Base-by-base conservation (phyloP, 2,329 filamentous ascomycete species). In the Botrytis hyacinthi region DNA sequence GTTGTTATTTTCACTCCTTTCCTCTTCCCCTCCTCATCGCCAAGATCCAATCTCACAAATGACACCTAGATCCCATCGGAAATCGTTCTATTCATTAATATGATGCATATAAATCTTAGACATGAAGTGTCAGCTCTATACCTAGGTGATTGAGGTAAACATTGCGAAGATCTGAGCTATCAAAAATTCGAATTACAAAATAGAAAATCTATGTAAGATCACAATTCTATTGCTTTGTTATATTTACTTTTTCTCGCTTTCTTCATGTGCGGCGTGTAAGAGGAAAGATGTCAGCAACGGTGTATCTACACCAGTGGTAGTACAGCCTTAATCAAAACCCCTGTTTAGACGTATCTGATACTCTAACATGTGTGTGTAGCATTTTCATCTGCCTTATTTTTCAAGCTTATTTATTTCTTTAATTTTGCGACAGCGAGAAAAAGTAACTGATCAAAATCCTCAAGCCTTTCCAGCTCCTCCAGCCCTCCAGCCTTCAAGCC, bases 101-200 rank as follows among this genome's bases (percentile, higher is more conserved):
- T 42, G 65, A 57, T 68, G 65, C 48, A 57, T 66, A n/a, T 29
- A 42, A 32, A 32, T 57, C 66, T 57, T 57, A 57, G 48, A 68
- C 48, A 67, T 40, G 46, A 40, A 67, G 62, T 54, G 51, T 67
- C 46, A 54, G 63, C 63, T 67, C 61, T n/a, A 12, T 29, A 57
- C 40, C 46, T 10, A 40, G 29, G 46, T 35, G 14, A 68, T 57
- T 68, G 22, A 68, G 66, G 48, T 29, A 68, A 48, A 22, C 35
- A 42, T 32, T 22, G 10, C 48, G n/a, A 69, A 29, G 54, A 69
- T 69, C 48, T 59, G 48, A 69, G 35, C 66, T 69, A 44, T 69
- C 66, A 12, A 69, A 44, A 42, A 32, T 32, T 20, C 40, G 51
- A 37, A 57, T 26, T 44, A 37, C 48, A 42, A 35, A 57, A 57